Base-by-base conservation (phyloP, 371 early-diverging fungal species). In the Mucor plumbeus region DNA sequence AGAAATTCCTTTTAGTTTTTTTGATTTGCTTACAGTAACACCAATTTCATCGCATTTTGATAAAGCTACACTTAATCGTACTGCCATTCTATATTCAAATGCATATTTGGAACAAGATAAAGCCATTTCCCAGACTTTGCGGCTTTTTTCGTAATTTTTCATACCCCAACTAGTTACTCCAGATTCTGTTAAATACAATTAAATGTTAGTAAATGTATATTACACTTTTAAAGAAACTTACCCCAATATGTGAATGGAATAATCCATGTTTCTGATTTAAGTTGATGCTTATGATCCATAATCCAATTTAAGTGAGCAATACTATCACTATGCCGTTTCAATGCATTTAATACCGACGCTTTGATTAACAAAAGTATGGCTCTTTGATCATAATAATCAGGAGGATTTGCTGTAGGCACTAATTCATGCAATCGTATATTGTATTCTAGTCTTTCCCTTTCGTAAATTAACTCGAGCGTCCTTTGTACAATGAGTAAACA, bases 211-310 rank as follows among this genome's bases (percentile, higher is more conserved):
- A 26, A 26, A 26, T 26, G 26, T 26, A 26, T 26, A 26, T 26
- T 26, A 3, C 26, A 26, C 3, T 21, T 7, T 38, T 13, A 11
- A 15, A 39, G 7, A 17, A 14, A 43, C 68, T 77, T 77, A 69
- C 84, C 86, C 77, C 85, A 86, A 63, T 74, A 82, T 4, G 84
- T 75, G 63, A 82, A 85, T 7, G 87, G 87, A 1, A 84, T 58
- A 3, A 82, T 71, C 83, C 84, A 86, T 19, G 68, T 76, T 47
- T 86, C 85, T 15, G 81, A 72, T 8, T 62, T 50, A 13, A 82
- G 71, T 43, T 73, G 73, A 10, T 74, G 64, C 8, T 72, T 63
- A 57, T 82, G 73, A 36, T 83, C 87, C 55, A 84, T 61, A 15
- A 86, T 80, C 87, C 87, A 86, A 54, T 76, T 79, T 36, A 84